Conservation (phyloP, 2,329 filamentous ascomycete species). For the Escovopsis sp. region DNA sequence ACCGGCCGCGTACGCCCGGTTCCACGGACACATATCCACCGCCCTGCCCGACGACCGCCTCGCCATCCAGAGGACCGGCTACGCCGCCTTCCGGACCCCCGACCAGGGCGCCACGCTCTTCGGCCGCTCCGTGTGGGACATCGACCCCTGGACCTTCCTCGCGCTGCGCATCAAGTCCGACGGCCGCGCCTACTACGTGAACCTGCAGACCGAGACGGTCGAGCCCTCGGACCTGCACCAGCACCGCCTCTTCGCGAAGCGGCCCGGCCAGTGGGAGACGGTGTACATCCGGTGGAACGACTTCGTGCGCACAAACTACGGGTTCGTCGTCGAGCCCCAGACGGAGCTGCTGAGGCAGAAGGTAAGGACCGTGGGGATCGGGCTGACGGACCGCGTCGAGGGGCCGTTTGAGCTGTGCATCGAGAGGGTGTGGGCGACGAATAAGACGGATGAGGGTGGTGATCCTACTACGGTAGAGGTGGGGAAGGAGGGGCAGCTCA, state of each 20-base stretch:
- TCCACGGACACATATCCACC: conserved; percentile 79
- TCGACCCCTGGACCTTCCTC: conserved; percentile 78
- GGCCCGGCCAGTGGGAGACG: conserved; percentile 84
- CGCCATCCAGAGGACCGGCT: conserved; percentile 67
- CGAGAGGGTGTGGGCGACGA: conserved; percentile 82
- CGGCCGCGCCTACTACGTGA: conserved; percentile 83
- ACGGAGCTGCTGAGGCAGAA: conserved; percentile 76
- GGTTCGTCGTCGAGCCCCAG: conserved; percentile 84
- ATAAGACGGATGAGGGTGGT: conserved; percentile 24
- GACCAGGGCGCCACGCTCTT: conserved; percentile 70
- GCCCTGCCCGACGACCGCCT: conserved; percentile 61
- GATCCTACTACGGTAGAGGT: not conserved
- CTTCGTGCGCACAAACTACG: conserved; percentile 90
- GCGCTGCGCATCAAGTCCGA: conserved; percentile 82
- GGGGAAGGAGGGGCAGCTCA: conserved; percentile 15
- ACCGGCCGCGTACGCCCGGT: conserved; percentile 47
- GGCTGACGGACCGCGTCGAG: conserved; percentile 74
- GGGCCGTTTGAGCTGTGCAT: conserved; percentile 82
- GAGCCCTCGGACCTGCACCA: conserved; percentile 94
- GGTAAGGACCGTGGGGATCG: conserved; percentile 72
- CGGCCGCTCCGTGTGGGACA: conserved; percentile 72
- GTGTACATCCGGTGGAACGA: conserved; percentile 81
- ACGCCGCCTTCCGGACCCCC: conserved; percentile 76
- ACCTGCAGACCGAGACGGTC: conserved; percentile 87
- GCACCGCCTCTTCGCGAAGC: conserved; percentile 68